phyloP scores from a whole-genome alignment of 2,329 filamentous ascomycete genomes.

The Myriosclerotinia curreyana region DNA sequence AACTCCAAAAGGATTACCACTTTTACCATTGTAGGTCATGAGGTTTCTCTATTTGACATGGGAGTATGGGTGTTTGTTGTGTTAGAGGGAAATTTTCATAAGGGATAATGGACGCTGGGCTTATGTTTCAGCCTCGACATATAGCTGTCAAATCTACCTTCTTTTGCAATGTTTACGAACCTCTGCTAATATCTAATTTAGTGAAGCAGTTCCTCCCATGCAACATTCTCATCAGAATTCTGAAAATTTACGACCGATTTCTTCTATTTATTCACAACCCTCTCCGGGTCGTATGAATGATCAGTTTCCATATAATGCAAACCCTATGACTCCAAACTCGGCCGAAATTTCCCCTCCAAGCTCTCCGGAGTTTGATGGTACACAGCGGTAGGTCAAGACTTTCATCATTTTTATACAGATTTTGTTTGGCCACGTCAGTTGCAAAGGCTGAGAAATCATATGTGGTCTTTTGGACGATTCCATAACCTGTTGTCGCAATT shows the following conservation, averaged over 20 bases:
- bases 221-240: constrained; percentile 29
- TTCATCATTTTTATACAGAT: constrained; percentile 19
- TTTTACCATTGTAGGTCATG: constrained; percentile 31
- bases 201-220: constrained; percentile 27
- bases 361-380: constrained; percentile 40
- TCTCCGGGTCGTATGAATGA: constrained; percentile 41
- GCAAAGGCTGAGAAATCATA: background rate
- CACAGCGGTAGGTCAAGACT: constrained; percentile 33
- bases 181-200: constrained; percentile 27
- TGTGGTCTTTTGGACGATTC: background rate
- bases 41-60: background rate
- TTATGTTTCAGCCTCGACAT: constrained; percentile 27
- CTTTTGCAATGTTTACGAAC: constrained; percentile 21
- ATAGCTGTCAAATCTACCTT: constrained; percentile 22
- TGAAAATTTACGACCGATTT: constrained; percentile 48
- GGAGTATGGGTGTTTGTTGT: constrained; percentile 6
- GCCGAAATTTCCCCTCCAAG: constrained; percentile 46
- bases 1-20: constrained; percentile 26
- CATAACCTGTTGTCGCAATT: background rate
- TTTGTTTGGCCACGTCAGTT: background rate
- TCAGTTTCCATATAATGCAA: constrained; percentile 30
- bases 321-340: constrained; percentile 36
- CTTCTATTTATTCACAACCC: constrained; percentile 60
- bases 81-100: background rate
- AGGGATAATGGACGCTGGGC: constrained; percentile 21